phyloP scores from a whole-genome alignment of 2,329 filamentous ascomycete genomes.

The Penicillium freii region DNA sequence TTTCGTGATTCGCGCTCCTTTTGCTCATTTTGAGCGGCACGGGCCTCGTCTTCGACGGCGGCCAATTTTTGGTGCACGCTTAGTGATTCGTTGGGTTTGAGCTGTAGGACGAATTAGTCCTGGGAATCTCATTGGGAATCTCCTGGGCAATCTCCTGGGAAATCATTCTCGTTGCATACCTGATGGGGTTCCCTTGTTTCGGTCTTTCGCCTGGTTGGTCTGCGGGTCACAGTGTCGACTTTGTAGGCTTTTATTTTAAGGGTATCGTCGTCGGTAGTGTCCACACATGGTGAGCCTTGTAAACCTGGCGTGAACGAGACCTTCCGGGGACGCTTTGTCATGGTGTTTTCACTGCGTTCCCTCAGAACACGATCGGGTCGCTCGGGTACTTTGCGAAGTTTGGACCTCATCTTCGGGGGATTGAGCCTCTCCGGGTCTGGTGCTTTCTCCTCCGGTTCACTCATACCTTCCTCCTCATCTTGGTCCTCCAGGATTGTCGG shows the following conservation, averaged over 20 bases:
- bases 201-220: slow-evolving; percentile 26
- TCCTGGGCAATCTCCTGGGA: background rate
- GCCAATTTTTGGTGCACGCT: slow-evolving; percentile 46
- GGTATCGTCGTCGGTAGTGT: slow-evolving; percentile 34
- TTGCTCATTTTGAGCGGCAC: slow-evolving; percentile 35
- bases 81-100: slow-evolving; percentile 23
- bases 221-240: slow-evolving; percentile 31
- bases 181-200: slow-evolving; percentile 31
- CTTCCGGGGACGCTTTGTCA: slow-evolving; percentile 34
- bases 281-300: slow-evolving; percentile 29
- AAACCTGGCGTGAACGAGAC: slow-evolving; percentile 39
- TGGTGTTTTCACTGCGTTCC: slow-evolving; percentile 39
- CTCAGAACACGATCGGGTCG: slow-evolving; percentile 33
- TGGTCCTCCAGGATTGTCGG: slow-evolving; percentile 36
- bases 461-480: slow-evolving; percentile 28
- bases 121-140: background rate
- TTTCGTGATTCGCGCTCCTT: slow-evolving; percentile 39
- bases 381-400: slow-evolving; percentile 25
- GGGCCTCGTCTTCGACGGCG: slow-evolving; percentile 44
- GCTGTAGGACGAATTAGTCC: slow-evolving; percentile 15
- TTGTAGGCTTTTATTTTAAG: slow-evolving; percentile 36
- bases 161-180: slow-evolving; percentile 24
- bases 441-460: slow-evolving; percentile 26
- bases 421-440: slow-evolving; percentile 7
- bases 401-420: slow-evolving; percentile 17